Base-by-base conservation (phyloP, 495 filamentous ascomycete genomes). In the Margaritispora aquatica region DNA sequence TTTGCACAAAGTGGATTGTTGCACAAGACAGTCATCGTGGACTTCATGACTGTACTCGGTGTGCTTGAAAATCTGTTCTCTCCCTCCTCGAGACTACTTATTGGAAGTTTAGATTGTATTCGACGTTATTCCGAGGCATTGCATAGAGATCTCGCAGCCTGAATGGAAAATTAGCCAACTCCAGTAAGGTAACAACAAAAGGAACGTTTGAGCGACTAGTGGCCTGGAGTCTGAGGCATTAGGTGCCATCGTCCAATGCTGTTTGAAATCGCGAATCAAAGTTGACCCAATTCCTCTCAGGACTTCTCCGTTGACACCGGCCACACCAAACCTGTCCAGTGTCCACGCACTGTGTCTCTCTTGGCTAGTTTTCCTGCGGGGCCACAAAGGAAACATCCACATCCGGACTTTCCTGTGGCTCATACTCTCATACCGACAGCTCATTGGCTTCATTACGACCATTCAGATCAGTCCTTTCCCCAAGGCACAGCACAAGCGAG, bases 401-500 rank as follows among this genome's bases (percentile, higher is more conserved):
- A 8, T 44, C 38, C 38, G 19, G 19, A 44, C 10, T 44, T 8
- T 15, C 11, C 19, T 44, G 38, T 44, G 38, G 38, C 38, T 44
- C 38, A 44, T 44, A n/a, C 38, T 10, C 15, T 44, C 17, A 2
- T 2, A n/a, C 7, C 8, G 38, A 2, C 3, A 7, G 19, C 3
- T 51, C 4, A 59, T 59, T 59, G 57, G 57, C 34, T 46, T 9
- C 19, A 4, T 20, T 59, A 59, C 57, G 57, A 58, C 1, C 4
- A n/a, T 44, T n/a, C 10, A 44, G 10, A 3, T 44, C 10, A 44
- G 29, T n/a, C 38, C 38, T 15, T 44, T 3, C 38, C 38, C 17
- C 10, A 34, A 51, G 57, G 48, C 57, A 59, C 47, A 51, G 48
- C 26, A 26, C 27, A 52, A 52, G 48, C 23, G 26, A 51, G 20